phyloP scores from a whole-genome alignment of 306 rosid genomes.

The Inga leiocalycina region DNA sequence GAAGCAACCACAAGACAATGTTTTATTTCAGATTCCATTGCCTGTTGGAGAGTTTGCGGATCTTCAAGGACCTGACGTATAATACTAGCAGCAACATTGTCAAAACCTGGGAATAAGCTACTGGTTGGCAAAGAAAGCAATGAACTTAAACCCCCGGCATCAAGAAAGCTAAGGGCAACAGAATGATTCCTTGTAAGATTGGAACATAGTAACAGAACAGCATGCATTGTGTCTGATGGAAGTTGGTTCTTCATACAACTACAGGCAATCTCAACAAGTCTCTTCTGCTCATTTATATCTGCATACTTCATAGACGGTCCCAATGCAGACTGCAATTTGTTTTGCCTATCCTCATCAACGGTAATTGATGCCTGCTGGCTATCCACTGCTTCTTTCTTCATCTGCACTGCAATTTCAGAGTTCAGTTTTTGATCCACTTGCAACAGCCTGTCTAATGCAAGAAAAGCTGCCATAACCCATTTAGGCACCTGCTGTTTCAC shows the following conservation, averaged over 20 bases:
- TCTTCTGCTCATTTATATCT: slow-evolving; percentile 77
- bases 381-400: slow-evolving; percentile 69
- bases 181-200: slow-evolving; percentile 89
- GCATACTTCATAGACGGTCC: slow-evolving; percentile 70
- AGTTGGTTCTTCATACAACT: slow-evolving; percentile 86
- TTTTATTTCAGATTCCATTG: slow-evolving; percentile 96
- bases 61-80: slow-evolving; percentile 97
- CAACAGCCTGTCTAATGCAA: slow-evolving; percentile 87
- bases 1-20: slow-evolving; percentile 74
- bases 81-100: slow-evolving; percentile 90
- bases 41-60: slow-evolving; percentile 99
- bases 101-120: slow-evolving; percentile 96
- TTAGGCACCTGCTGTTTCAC: slow-evolving; percentile 73
- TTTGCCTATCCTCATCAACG: slow-evolving; percentile 87
- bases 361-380: slow-evolving; percentile 63
- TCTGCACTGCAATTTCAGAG: slow-evolving; percentile 80
- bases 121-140: slow-evolving; percentile 92
- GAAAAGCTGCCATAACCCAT: slow-evolving; percentile 96
- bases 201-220: slow-evolving; percentile 90
- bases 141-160: slow-evolving; percentile 86
- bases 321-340: slow-evolving; percentile 78
- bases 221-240: slow-evolving; percentile 94
- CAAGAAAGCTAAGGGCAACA: slow-evolving; percentile 83
- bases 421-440: slow-evolving; percentile 88
- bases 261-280: slow-evolving; percentile 90